Percentiles rank a stretch among this genome's conserved stretches.
Conservation (phyloP, 2,329 filamentous ascomycete genomes). For the Epicoccum nigrum region DNA sequence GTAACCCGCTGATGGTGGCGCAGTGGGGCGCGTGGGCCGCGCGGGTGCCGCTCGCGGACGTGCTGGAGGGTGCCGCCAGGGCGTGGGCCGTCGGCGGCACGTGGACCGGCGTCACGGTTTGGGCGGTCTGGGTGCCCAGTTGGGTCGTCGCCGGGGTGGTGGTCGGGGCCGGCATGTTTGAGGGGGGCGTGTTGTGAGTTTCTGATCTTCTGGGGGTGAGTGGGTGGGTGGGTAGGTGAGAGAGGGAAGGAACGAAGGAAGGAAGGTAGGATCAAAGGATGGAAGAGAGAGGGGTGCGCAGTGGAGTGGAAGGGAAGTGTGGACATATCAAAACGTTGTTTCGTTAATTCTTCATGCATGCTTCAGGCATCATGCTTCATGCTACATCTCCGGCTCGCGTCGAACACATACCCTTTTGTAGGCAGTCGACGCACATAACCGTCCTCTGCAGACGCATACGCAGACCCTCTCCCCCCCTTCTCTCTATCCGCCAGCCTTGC, state of each 20-base stretch:
- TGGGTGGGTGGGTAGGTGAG: background rate
- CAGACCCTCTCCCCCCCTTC: no score
- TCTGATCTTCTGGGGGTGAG: background rate
- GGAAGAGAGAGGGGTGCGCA: no score
- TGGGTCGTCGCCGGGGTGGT: conserved; percentile 69
- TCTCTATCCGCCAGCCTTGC: no score
- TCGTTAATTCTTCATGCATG: background rate
- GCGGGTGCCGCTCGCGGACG: conserved; percentile 53
- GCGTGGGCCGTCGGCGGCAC: conserved; percentile 89
- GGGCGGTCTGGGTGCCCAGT: conserved; percentile 94
- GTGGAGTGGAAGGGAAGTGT: no score
- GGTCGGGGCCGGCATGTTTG: conserved; percentile 32
- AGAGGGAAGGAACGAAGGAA: no score
- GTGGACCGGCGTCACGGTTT: conserved; percentile 88
- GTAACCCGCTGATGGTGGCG: conserved; percentile 45
- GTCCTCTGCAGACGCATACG: no score
- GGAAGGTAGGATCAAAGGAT: no score
- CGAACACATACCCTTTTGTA: no score
- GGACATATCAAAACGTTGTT: background rate
- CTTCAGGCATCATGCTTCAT: no score
- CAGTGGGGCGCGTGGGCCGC: conserved; percentile 32
- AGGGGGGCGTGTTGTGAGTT: conserved; percentile 2
- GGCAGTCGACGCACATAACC: no score
- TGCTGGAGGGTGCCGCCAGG: conserved; percentile 77
- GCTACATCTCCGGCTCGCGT: no score